Conservation (phyloP, 345 rosid genomes). For the Kernera saxatilis region DNA sequence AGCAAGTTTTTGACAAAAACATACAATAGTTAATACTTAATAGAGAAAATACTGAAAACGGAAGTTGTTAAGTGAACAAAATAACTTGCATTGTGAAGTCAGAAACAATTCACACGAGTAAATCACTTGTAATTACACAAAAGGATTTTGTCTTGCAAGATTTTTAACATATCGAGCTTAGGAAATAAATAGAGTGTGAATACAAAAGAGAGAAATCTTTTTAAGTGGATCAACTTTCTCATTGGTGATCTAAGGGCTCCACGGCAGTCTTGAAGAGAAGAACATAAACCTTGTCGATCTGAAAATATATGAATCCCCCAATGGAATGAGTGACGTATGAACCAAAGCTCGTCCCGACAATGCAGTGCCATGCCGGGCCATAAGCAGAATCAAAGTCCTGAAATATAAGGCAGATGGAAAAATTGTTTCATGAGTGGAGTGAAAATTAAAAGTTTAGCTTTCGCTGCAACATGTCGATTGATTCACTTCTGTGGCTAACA, state of each 20-base stretch:
- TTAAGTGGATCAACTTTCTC: neutral
- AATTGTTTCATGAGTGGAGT: neutral
- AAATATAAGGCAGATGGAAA: neutral
- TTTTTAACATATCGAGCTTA: neutral
- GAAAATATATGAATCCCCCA: slow-evolving; percentile 93
- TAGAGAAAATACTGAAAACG: neutral
- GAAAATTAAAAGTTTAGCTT: neutral
- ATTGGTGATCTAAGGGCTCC: slow-evolving; percentile 64
- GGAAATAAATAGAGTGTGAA: neutral
- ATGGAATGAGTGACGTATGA: slow-evolving; percentile 88
- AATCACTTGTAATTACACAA: neutral
- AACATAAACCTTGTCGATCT: slow-evolving; percentile 81
- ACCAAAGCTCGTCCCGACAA: slow-evolving; percentile 94
- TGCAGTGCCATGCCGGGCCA: slow-evolving; percentile 99
- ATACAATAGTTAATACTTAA: too few relatives aligned
- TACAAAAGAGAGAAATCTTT: neutral
- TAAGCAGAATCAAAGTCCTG: slow-evolving; percentile 85
- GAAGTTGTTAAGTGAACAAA: neutral
- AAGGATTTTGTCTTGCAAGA: neutral
- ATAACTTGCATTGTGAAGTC: too few relatives aligned
- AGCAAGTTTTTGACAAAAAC: too few relatives aligned
- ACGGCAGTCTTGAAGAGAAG: slow-evolving; percentile 94
- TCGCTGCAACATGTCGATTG: neutral
- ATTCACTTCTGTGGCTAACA: neutral
- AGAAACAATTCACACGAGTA: neutral